Evolutionary conservation across 805 yeast genomes (phyloP).

Genomic region (Ogataea saltuana): DNA sequence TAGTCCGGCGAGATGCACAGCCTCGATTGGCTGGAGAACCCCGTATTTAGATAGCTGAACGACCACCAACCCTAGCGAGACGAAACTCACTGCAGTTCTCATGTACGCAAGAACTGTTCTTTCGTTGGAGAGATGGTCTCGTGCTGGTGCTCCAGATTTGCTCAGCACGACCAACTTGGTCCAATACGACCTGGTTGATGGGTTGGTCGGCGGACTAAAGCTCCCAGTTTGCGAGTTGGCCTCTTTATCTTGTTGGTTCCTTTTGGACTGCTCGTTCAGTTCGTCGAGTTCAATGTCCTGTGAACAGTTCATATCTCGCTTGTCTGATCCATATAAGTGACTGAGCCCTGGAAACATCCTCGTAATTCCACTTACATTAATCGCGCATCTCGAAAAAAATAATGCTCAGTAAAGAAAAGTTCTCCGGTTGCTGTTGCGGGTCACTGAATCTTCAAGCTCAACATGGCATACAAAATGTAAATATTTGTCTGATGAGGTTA

Average conservation of each 20-base stretch:
- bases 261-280: not conserved
- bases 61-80: slow-evolving; percentile 54
- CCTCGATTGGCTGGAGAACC: slow-evolving; percentile 17
- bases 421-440: not conserved
- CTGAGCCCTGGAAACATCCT: no score
- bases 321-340: no score
- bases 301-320: no score
- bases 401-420: not conserved
- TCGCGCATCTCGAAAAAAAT: not conserved
- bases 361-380: no score
- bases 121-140: slow-evolving; percentile 65
- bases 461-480: slow-evolving; percentile 1
- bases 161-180: not conserved
- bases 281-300: not conserved
- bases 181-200: not conserved
- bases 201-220: not conserved
- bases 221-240: not conserved
- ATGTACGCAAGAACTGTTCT: slow-evolving; percentile 62
- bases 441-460: slow-evolving; percentile 2
- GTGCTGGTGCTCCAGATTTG: slow-evolving; percentile 45
- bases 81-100: slow-evolving; percentile 53
- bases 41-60: slow-evolving; percentile 50
- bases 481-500: slow-evolving; percentile 5
- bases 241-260: not conserved
- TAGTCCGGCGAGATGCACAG: slow-evolving; percentile 6